Conservation (phyloP, 2,329 filamentous ascomycete species). For the Ophiostoma quercus region DNA sequence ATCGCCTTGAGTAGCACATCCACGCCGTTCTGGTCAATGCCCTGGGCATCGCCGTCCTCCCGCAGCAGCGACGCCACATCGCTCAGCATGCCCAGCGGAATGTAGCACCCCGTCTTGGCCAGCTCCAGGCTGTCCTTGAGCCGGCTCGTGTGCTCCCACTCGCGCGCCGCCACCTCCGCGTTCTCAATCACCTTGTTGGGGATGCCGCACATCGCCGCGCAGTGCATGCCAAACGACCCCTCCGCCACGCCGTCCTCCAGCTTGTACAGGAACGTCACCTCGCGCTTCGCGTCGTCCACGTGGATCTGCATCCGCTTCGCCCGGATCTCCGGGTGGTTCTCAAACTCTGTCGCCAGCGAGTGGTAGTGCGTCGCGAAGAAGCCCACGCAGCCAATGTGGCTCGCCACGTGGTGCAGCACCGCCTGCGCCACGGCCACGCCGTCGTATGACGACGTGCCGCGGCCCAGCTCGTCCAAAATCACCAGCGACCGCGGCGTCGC, state of each 20-base stretch:
- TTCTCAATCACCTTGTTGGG: slow-evolving; percentile 72
- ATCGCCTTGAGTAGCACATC: slow-evolving; percentile 58
- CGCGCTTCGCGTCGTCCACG: slow-evolving; percentile 75
- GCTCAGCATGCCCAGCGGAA: slow-evolving; percentile 80
- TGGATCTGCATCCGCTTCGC: slow-evolving; percentile 90
- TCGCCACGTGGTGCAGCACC: slow-evolving; percentile 91
- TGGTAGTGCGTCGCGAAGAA: slow-evolving; percentile 99
- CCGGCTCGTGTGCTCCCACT: slow-evolving; percentile 92
- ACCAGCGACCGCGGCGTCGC: slow-evolving; percentile 91
- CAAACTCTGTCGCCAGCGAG: slow-evolving; percentile 85
- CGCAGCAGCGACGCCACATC: slow-evolving; percentile 76
- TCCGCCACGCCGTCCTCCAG: slow-evolving; percentile 91
- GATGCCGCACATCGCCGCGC: slow-evolving; percentile 96
- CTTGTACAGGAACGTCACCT: slow-evolving; percentile 96
- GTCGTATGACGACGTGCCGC: slow-evolving; percentile 92
- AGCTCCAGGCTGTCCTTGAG: slow-evolving; percentile 83
- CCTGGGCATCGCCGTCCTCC: slow-evolving; percentile 29
- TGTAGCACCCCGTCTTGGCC: slow-evolving; percentile 70
- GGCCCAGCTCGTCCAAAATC: slow-evolving; percentile 92
- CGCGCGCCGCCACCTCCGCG: slow-evolving; percentile 80
- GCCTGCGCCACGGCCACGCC: slow-evolving; percentile 95
- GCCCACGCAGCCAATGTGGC: slow-evolving; percentile 85
- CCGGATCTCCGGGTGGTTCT: slow-evolving; percentile 78
- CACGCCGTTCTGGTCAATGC: slow-evolving; percentile 47
- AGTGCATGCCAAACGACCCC: slow-evolving; percentile 98